Evolutionary conservation across 352 stramenopile genomes (phyloP), one percentile per base, ranked within the genome.

Genomic region (Globisporangium takayamanum): DNA sequence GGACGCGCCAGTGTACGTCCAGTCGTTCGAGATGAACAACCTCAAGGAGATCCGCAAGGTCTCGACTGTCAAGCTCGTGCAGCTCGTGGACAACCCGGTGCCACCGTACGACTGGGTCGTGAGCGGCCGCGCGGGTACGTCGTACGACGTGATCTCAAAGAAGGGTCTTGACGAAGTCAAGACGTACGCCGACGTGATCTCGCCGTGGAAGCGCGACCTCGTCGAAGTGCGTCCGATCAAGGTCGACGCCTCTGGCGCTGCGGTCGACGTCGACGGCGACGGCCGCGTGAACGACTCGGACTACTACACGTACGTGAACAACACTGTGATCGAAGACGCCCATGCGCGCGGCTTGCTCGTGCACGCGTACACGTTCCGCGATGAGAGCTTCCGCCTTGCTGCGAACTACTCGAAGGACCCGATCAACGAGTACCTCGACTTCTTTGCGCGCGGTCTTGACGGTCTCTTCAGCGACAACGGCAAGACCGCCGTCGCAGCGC

Each of bases 181-280:
- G 60, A 85, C 73, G 48, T 88, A 93, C 68, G 87, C 70, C 25
- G 60, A 84, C 61, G 68, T 77, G 49, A 73, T 96, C 48, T 87
- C 84, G 45, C 80, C 79, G 14, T 90, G 84, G 67, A 97, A 97
- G 67, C 82, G 84, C 62, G 83, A 91, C 53, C 50, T 96, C 44
- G 65, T 91, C 18, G 76, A 84, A 50, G 63, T 71, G 7, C 58
- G 84, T 14, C 67, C 76, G 4, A 62, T 69, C 20, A 63, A 87
- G 58, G 56, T 82, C 42, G 69, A 84, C 14, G 61, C 54, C 0
- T 36, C 66, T 14, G 80, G 72, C 49, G 78, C 66, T 39, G 66
- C 71, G 14, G 70, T 74, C 39, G 79, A 92, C 56, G 72, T 61
- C 33, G 89, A 89, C 62, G 82, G 78, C 26, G 80, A 95, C 62